Percentiles rank a stretch among this genome's conserved stretches.
These are phyloP conservation scores for Aphanomyces invadans DNA, from an alignment of 352 stramenopile species.

Conservation along the genomic window DNA sequence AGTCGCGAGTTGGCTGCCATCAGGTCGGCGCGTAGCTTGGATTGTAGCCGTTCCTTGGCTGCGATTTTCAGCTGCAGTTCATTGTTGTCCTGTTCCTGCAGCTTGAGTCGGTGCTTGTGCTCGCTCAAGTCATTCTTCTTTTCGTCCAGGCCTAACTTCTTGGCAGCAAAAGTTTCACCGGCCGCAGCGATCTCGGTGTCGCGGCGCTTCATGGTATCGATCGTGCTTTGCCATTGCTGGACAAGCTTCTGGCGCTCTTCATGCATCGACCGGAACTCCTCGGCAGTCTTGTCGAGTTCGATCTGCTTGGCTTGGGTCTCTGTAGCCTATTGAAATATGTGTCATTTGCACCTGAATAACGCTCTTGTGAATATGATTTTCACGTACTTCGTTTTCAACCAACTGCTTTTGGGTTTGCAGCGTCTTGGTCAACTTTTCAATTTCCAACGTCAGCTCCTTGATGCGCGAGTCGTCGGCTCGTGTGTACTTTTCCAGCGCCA, in stretches of 20 bases:
- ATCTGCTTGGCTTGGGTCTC: slow-evolving; percentile 94
- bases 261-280: slow-evolving; percentile 91
- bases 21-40: slow-evolving; percentile 60
- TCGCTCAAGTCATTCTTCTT: slow-evolving; percentile 63
- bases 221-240: slow-evolving; percentile 91
- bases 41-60: slow-evolving; percentile 58
- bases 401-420: slow-evolving; percentile 68
- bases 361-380: not conserved
- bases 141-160: slow-evolving; percentile 43
- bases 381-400: slow-evolving; percentile 48
- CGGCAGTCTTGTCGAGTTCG: slow-evolving; percentile 91
- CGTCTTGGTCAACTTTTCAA: slow-evolving; percentile 89
- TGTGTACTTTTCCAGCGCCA: slow-evolving; percentile 90
- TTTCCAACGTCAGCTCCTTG: slow-evolving; percentile 89
- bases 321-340: slow-evolving; percentile 48
- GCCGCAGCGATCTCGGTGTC: slow-evolving; percentile 90
- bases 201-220: slow-evolving; percentile 88
- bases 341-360: slow-evolving; percentile 8
- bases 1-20: slow-evolving; percentile 46
- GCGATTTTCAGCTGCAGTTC: slow-evolving; percentile 71
- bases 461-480: slow-evolving; percentile 92
- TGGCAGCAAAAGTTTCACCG: slow-evolving; percentile 84
- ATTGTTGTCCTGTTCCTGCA: slow-evolving; percentile 79
- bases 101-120: slow-evolving; percentile 70
- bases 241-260: slow-evolving; percentile 90